Evolutionary conservation across 139 green algal species (phyloP), one percentile per base, ranked within the genome.

Genomic region (Auxenochlorella pyrenoidosa): DNA sequence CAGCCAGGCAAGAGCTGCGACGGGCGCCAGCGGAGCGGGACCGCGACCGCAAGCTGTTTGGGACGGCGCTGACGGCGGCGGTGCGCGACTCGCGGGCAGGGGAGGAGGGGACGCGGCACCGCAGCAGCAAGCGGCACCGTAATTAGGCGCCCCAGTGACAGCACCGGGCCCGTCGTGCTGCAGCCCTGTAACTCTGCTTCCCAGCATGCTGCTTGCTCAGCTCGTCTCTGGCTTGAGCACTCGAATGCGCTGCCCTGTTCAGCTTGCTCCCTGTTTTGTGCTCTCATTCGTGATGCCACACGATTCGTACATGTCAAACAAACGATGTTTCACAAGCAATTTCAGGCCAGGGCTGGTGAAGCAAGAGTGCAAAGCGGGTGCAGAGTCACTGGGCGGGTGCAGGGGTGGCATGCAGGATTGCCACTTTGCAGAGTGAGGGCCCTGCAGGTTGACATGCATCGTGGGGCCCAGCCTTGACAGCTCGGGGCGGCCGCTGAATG

Each of bases 31-130:
- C 59, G 44, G 4, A 60, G 44, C 82, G 44, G 21, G 72, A 68
- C 28, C 84, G 75, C 4, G 59, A 83, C 73, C 59, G 70, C 32
- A 44, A 63, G 54, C 71, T 87, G 54, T 87, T 87, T 82, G 83
- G 73, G 36, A 36, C 34, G 44, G 83, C 83, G 12, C 24, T 87
- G 36, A 36, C 63, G 58, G 83, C 83, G 0, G 83, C 83, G 3
- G 51, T 87, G 83, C 36, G 72, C 6, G 83, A 87, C 72, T 83
- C 82, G 38, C 71, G 83, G 22, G 38, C 36, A 36, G 30, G 71
- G 18, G 75, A 36, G 10, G 75, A 58, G 58, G 58, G 28, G 40
- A 40, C 40, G 28, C n/a, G 41, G 47, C 38, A 76, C 36, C n/a
- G 73, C 73, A 78, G 82, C 28, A 36, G 68, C 36, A 86, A 88